These are phyloP conservation scores for Cutaneotrichosporon arboriforme DNA, from an alignment of 1,284 basidiomycete genomes.

Conservation along the genomic window DNA sequence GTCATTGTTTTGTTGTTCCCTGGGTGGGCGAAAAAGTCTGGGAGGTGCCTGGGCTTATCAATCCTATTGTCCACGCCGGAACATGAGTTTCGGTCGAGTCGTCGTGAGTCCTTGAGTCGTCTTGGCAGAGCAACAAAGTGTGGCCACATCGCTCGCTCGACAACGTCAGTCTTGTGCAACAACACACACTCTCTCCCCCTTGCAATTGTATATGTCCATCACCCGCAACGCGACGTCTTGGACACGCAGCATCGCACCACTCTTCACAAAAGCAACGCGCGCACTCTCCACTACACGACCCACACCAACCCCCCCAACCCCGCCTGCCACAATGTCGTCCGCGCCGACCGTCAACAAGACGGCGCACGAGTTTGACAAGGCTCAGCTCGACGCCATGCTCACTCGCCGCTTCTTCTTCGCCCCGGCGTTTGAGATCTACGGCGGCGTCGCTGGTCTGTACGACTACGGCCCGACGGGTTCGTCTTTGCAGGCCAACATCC, in stretches of 20 bases:
- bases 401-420: constrained; percentile 96
- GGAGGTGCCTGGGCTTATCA: background rate
- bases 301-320: background rate
- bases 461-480: constrained; percentile 96
- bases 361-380: constrained; percentile 84
- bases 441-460: constrained; percentile 92
- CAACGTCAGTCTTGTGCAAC: too few species aligned
- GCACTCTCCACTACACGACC: background rate
- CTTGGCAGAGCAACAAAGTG: too few species aligned
- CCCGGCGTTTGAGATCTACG: constrained; percentile 97
- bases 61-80: too few species aligned
- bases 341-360: constrained; percentile 64
- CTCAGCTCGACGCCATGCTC: constrained; percentile 77
- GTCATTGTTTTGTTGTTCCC: background rate
- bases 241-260: constrained; percentile 13
- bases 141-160: too few species aligned
- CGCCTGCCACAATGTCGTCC: constrained; percentile 17
- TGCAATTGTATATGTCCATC: constrained; percentile 13
- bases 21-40: background rate
- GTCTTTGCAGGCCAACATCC: constrained; percentile 92
- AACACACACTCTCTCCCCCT: background rate
- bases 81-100: background rate
- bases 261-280: constrained; percentile 1
- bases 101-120: background rate
- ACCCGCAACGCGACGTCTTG: constrained; percentile 8